Conservation (phyloP, 257 asterid species). For the Salvia splendens region DNA sequence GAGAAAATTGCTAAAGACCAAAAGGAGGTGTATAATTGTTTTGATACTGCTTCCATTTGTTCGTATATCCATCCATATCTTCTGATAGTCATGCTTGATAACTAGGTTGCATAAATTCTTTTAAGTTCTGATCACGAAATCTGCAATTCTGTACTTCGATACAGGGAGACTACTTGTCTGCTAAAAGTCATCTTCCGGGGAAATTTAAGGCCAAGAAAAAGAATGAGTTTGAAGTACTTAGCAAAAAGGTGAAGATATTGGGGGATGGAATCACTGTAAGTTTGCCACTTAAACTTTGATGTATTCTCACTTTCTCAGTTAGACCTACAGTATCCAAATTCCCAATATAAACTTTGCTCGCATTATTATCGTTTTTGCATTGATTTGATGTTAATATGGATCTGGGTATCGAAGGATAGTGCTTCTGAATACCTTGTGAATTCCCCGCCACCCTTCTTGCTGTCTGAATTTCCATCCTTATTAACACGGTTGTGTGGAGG, state of each 20-base stretch:
- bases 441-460: neutral
- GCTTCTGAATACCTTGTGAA: neutral
- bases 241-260: conserved; percentile 79
- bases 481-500: conserved; percentile 3
- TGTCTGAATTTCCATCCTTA: neutral
- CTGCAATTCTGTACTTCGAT: conserved; percentile 26
- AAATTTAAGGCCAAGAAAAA: conserved; percentile 80
- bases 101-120: neutral
- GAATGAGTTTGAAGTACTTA: conserved; percentile 57
- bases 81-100: neutral
- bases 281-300: conserved; percentile 30
- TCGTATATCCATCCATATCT: neutral
- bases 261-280: conserved; percentile 87
- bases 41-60: conserved; percentile 5
- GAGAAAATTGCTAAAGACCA: conserved; percentile 53
- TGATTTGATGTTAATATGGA: conserved; percentile 2
- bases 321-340: neutral
- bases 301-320: conserved; percentile 23
- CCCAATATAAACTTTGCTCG: neutral
- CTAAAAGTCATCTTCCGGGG: conserved; percentile 55
- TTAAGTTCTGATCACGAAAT: conserved; percentile 18
- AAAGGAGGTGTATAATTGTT: conserved; percentile 53
- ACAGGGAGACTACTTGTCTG: conserved; percentile 64
- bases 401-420: neutral
- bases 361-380: conserved; percentile 4